Evolutionary conservation across 352 stramenopile genomes (phyloP), one percentile per base, ranked within the genome.

Genomic region (Phytophthora crassamura): DNA sequence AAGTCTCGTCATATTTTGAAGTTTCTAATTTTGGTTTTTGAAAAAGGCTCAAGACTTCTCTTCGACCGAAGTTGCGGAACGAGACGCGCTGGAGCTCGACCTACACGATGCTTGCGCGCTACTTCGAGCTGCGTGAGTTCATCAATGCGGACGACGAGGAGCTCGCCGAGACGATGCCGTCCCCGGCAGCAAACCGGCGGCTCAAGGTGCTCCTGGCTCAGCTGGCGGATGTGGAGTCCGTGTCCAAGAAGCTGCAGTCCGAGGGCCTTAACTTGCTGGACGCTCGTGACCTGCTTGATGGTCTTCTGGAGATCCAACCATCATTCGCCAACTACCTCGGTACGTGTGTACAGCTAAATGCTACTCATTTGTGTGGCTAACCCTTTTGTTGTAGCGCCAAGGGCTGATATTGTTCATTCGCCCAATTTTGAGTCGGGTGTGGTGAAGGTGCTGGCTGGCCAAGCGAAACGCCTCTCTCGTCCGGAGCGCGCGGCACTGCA

Each of bases 91-190:
- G 59, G 41, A 15, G 48, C 1, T 67, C 59, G 1, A 52, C 43
- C 11, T 63, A 45, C 4, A 5, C 42, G 5, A 68, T 68, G 18
- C 51, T 63, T 1, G n/a, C 42, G 7, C 16, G 41, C 8, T 51
- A 68, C 12, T 32, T 51, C 6, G 6, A 46, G 10, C 49, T 66
- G 7, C 22, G 38, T 2, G 49, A 67, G 22, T 54, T 42, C 15
- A 36, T 67, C 15, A 33, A 10, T n/a, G 16, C 32, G 6, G 46
- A 59, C 12, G 58, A 67, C n/a, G 41, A 65, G 30, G 47, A 53
- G 5, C 15, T 65, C 7, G 39, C 18, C 18, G 47, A 59, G 0
- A 2, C 32, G 36, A 43, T 65, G 25, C 57, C 47, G 12, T 48
- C 38, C 0, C 39, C 36, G n/a, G n/a, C n/a, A n/a, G n/a, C n/a